phyloP scores from a whole-genome alignment of 345 rosid species.

The Corchorus capsularis region DNA sequence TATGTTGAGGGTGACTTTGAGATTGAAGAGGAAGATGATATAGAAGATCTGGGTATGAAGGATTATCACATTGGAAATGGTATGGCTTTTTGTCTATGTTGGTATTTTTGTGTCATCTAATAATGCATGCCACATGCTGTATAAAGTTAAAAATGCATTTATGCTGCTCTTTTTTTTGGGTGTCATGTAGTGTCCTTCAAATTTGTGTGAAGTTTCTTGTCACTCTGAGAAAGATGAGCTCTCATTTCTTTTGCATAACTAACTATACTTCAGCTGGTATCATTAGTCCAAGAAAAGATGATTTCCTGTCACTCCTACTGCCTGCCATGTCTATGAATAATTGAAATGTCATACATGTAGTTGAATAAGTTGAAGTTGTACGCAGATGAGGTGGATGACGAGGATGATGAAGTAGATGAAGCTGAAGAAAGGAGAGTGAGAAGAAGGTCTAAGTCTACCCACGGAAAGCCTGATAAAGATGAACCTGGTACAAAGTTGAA shows the following conservation, averaged over 20 bases:
- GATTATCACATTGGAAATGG: constrained; percentile 39
- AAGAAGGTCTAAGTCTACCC: constrained; percentile 35
- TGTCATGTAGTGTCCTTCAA: neutral
- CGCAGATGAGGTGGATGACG: constrained; percentile 35
- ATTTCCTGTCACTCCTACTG: neutral
- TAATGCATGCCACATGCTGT: neutral
- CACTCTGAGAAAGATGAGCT: no score
- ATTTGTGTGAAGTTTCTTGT: neutral
- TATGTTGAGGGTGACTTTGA: constrained; percentile 81
- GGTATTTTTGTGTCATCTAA: neutral
- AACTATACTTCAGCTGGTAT: neutral
- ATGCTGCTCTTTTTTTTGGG: neutral
- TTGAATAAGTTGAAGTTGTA: constrained; percentile 8
- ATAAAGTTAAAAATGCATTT: neutral
- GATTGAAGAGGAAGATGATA: constrained; percentile 85
- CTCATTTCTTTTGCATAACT: no score
- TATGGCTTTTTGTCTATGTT: constrained; percentile 23
- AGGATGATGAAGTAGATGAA: constrained; percentile 41
- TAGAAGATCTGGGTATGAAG: constrained; percentile 68
- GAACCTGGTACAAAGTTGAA: constrained; percentile 46
- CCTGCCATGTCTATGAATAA: constrained; percentile 2
- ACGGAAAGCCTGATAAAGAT: constrained; percentile 45
- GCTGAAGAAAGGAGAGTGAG: constrained; percentile 46
- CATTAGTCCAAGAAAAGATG: neutral
- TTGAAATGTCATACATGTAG: neutral